Conservation (phyloP, 169 alveolate genomes). For the Babesia sp. region DNA sequence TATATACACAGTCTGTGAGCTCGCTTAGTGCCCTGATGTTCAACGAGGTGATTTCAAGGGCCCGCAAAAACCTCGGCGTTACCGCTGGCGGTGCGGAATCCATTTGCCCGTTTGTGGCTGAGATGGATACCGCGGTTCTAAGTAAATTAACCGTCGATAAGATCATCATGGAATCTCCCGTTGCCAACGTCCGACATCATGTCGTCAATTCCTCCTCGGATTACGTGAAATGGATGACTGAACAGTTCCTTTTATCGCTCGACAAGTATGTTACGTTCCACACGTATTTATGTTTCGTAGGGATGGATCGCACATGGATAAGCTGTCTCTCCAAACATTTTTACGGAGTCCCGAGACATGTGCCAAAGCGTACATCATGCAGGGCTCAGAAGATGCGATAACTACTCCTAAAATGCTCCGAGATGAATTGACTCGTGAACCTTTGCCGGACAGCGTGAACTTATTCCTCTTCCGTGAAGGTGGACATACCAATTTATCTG, state of each 20-base stretch:
- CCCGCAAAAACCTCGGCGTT: not conserved
- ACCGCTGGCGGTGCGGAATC: not conserved
- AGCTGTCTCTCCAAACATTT: slow-evolving; percentile 23
- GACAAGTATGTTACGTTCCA: slow-evolving; percentile 3
- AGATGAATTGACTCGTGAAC: slow-evolving; percentile 20
- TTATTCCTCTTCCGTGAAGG: slow-evolving; percentile 41
- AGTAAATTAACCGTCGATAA: slow-evolving; percentile 2
- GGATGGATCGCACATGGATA: slow-evolving; percentile 36
- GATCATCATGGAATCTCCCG: slow-evolving; percentile 64
- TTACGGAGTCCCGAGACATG: slow-evolving; percentile 18
- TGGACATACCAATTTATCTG: slow-evolving; percentile 52
- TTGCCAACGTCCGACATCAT: slow-evolving; percentile 41
- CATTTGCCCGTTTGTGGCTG: not conserved
- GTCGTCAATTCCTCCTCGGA: slow-evolving; percentile 21
- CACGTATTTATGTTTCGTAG: not conserved
- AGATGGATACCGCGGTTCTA: slow-evolving; percentile 11
- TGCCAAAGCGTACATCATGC: slow-evolving; percentile 44
- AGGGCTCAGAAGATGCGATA: slow-evolving; percentile 53
- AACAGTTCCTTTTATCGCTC: slow-evolving; percentile 5
- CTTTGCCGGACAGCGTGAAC: slow-evolving; percentile 2
- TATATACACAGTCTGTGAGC: slow-evolving; percentile 64
- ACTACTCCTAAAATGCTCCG: slow-evolving; percentile 46
- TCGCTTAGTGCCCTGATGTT: slow-evolving; percentile 46
- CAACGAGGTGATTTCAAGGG: not conserved
- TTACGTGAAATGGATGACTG: slow-evolving; percentile 23